phyloP scores from a whole-genome alignment of 73 alveolate species.

The Paramecium pentaurelia region DNA sequence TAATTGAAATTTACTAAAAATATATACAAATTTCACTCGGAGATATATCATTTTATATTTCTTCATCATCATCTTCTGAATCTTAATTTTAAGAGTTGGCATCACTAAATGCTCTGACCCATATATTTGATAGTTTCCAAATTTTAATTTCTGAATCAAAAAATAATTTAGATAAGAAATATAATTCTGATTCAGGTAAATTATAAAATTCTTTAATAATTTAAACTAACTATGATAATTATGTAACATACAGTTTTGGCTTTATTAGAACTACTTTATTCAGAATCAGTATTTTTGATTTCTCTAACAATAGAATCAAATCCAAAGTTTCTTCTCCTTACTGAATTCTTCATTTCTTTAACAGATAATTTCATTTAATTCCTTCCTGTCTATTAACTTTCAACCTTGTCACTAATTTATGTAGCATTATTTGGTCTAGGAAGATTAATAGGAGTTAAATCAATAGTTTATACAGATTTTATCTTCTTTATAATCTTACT shows the following conservation, averaged over 20 bases:
- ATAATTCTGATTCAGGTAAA: background rate
- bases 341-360: background rate
- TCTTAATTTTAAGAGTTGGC: background rate
- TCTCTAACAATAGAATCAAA: background rate
- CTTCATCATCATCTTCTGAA: background rate
- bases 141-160: background rate
- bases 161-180: background rate
- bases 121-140: background rate
- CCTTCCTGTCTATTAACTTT: background rate
- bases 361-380: slow-evolving; percentile 6
- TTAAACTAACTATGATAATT: background rate
- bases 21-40: background rate
- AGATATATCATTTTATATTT: background rate
- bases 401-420: background rate
- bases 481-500: background rate
- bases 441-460: background rate
- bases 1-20: background rate
- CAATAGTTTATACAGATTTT: background rate
- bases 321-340: background rate
- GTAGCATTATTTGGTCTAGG: background rate
- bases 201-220: background rate
- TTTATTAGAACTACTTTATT: background rate
- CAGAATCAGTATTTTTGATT: background rate
- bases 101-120: background rate
- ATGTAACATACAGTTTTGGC: background rate